Evolutionary conservation across 2,329 filamentous ascomycete species (phyloP), one percentile per base, ranked within the genome.

Genomic region (Alternaria arbusti): DNA sequence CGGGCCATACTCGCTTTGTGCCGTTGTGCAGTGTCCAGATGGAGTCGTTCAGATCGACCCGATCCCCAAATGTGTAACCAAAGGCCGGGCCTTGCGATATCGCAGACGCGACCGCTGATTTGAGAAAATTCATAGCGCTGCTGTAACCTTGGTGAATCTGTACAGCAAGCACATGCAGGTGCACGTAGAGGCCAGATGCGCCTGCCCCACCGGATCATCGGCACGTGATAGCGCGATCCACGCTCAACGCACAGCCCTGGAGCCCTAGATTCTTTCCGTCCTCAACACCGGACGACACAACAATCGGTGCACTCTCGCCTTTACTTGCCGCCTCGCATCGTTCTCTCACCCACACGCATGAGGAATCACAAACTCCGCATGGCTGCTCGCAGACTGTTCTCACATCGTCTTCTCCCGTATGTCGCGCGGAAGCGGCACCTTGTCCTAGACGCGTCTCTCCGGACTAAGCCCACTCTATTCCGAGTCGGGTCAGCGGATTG

Each of bases 21-120:
- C 93, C 96, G 82, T 98, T 97, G 82, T 96, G 91, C 62, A 99
- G 84, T n/a, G 91, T 92, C 94, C 96, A 99, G 74, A 98, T 94
- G 25, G 95, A 97, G 76, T 96, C 90, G 79, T 96, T 93, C 57
- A 96, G 86, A 78, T 98, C 95, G 63, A 98, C 91, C 79, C 91
- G 89, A 81, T 99, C 96, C 74, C 94, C 95, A 78, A 98, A 96
- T 51, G 88, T 90, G 79, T 97, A 98, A 5, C 94, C 94, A 77
- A 97, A 97, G 6, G 94, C 90, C 57, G 94, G 94, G 47, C 95
- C 94, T 80, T 97, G 96, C 49, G 96, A 93, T 75, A 99, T 98
- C 72, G 94, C 95, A 65, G 96, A 98, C 49, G 94, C 95, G 78
- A 98, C 94, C 56, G 96, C 96, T 65, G 94, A 98, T 83, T 98